Percentiles rank a stretch among this genome's conserved stretches.
These are phyloP conservation scores for Pyrenochaeta sp. DNA, from an alignment of 2,329 filamentous ascomycete species.

Conservation along the genomic window DNA sequence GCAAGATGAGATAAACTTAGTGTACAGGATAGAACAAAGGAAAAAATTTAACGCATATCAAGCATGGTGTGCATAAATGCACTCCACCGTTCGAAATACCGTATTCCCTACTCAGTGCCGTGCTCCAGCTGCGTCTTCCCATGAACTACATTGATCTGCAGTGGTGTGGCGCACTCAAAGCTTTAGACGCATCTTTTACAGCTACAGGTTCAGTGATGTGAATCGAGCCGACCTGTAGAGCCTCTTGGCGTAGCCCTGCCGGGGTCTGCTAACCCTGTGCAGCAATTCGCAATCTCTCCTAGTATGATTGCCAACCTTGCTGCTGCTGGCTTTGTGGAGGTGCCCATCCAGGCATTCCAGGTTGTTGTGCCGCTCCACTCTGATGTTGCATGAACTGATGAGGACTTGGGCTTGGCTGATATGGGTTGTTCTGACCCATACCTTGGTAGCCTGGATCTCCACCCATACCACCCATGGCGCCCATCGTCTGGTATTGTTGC, in stretches of 20 bases:
- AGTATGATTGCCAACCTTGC: constrained; percentile 52
- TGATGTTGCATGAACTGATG: constrained; percentile 56
- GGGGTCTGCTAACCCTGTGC: too few relatives aligned
- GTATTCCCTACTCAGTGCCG: background rate
- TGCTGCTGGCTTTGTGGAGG: constrained; percentile 45
- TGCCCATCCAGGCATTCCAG: constrained; percentile 61
- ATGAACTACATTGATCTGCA: background rate
- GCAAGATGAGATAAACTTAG: constrained; percentile 19
- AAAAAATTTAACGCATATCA: constrained; percentile 2
- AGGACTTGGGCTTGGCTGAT: constrained; percentile 57
- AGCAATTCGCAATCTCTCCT: constrained; percentile 6
- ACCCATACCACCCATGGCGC: constrained; percentile 55
- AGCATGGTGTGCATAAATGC: constrained; percentile 3
- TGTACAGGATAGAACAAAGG: constrained; percentile 38
- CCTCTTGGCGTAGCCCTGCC: background rate
- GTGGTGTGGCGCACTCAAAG: background rate
- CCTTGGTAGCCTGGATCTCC: constrained; percentile 50
- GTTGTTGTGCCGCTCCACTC: constrained; percentile 53
- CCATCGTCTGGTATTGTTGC: constrained; percentile 56
- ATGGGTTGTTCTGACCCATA: constrained; percentile 59
- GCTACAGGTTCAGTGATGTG: background rate
- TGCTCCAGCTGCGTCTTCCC: too few relatives aligned
- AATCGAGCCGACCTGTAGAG: background rate
- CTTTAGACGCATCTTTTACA: background rate
- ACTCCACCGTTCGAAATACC: background rate